Evolutionary conservation across 805 yeast genomes (phyloP).

Genomic region (Jamesozyma spencerorum): DNA sequence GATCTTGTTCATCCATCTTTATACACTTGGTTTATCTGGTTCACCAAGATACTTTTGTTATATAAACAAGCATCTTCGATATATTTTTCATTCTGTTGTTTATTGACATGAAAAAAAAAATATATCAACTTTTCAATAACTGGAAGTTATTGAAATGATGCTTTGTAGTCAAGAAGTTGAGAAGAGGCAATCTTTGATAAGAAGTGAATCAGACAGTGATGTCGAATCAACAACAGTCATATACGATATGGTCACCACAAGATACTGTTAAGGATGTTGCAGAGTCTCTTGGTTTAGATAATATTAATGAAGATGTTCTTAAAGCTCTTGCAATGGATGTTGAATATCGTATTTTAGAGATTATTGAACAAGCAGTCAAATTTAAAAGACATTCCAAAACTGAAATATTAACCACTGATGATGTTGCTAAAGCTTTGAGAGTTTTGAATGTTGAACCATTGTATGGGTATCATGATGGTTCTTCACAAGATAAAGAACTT

Average conservation of each 20-base stretch:
- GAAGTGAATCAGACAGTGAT: constrained; percentile 1
- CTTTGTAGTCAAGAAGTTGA: too few species aligned
- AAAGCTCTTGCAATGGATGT: constrained; percentile 97
- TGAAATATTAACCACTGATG: constrained; percentile 68
- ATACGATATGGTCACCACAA: constrained; percentile 93
- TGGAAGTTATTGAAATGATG: too few species aligned
- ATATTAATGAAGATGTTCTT: constrained; percentile 83
- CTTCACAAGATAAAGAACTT: constrained; percentile 45
- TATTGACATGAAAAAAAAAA: not conserved
- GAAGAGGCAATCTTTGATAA: too few species aligned
- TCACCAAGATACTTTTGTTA: too few species aligned
- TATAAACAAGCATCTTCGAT: too few species aligned
- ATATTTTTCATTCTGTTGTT: not conserved
- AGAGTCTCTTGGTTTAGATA: constrained; percentile 73
- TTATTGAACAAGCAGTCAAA: constrained; percentile 88
- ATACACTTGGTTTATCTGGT: not conserved
- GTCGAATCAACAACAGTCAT: constrained; percentile 41
- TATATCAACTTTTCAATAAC: too few species aligned
- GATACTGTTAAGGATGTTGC: constrained; percentile 97
- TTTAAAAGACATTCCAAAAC: constrained; percentile 93
- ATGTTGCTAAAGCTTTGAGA: constrained; percentile 70
- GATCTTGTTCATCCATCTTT: constrained; percentile 14
- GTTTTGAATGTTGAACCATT: constrained; percentile 88
- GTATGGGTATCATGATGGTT: constrained; percentile 63
- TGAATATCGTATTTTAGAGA: constrained; percentile 94